Evolutionary conservation across 805 yeast species (phyloP), one percentile per base, ranked within the genome.

Genomic region (Lipomyces chichibuensis): DNA sequence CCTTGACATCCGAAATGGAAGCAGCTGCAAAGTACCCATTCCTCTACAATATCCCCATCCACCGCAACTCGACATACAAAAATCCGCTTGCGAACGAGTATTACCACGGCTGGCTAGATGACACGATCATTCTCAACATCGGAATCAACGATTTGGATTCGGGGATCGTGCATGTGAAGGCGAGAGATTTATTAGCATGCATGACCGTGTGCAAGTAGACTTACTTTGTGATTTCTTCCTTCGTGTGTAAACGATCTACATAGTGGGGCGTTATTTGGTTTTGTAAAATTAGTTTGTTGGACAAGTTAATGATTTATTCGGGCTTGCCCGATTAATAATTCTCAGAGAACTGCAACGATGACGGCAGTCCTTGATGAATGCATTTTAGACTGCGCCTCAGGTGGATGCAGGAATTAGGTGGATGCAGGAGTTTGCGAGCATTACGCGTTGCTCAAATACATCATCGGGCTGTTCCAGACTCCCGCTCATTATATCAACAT

Each of bases 91-190:
- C 66, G 23, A 60, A 57, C 39, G 49, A 60, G n/a, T 67, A 66
- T 35, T 66, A 67, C 59, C 70, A 67, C 43, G 70, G 70, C 33
- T 66, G 70, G 70, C 29, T 67, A 11, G 70, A 66, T 35, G 70
- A 67, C 43, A 62, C 49, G 65, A 39, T 66, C 7, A 49, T 67
- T 60, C 66, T 67, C 23, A 63, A 59, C 37, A 32, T 67, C 20
- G 70, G 70, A 20, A 62, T 67, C 37, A 53, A 49, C 23, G 70
- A 67, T 62, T n/a, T 32, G 14, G 63, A 65, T 7, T 56, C 60
- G 3, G 70, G 63, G 6, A 33, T 62, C 14, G 56, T 67, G 49
- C 70, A 67, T 51, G 70, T 67, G 6, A 57, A 37, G 43, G 70
- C 70, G 17, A 35, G 63, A n/a, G 59, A 66, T 20, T 35, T 67